Percentiles rank a stretch among this genome's conserved stretches.
phyloP scores from a whole-genome alignment of 176 grass and related monocot genomes.

The Themeda triandra region DNA sequence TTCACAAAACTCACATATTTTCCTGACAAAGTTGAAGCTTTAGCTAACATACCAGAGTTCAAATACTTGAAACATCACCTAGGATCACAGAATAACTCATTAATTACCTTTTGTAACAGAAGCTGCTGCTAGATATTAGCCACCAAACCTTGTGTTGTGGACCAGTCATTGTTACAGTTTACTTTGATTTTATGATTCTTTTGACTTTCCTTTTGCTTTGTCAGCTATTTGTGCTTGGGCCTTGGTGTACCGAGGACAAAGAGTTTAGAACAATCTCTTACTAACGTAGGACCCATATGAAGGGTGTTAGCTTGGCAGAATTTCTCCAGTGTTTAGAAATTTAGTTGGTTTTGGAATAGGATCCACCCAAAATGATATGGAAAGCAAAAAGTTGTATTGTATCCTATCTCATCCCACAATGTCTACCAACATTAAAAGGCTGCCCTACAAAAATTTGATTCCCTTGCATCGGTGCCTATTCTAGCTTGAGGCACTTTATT shows the following conservation, averaged over 20 bases:
- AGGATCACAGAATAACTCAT: background rate
- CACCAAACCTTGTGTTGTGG: background rate
- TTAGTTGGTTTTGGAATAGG: background rate
- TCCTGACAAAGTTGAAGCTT: background rate
- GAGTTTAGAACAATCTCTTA: background rate
- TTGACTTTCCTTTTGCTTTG: slow-evolving; percentile 1
- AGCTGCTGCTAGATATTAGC: background rate
- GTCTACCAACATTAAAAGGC: background rate
- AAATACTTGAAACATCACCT: background rate
- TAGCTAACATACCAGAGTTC: background rate
- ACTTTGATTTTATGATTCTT: slow-evolving; percentile 3
- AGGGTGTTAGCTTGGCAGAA: too few species aligned
- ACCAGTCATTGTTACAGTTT: background rate
- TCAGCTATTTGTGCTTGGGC: background rate
- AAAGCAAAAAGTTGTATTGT: background rate
- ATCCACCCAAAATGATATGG: background rate
- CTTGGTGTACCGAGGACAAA: background rate
- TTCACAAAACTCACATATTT: background rate
- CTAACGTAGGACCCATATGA: too few species aligned
- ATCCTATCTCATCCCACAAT: background rate
- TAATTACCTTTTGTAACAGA: background rate
- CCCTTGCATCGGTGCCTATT: background rate
- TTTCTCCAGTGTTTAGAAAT: background rate
- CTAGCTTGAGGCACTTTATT: background rate
- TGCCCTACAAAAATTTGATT: background rate